phyloP scores from a whole-genome alignment of 371 early-diverging fungal species.

The Mucor irregularis region DNA sequence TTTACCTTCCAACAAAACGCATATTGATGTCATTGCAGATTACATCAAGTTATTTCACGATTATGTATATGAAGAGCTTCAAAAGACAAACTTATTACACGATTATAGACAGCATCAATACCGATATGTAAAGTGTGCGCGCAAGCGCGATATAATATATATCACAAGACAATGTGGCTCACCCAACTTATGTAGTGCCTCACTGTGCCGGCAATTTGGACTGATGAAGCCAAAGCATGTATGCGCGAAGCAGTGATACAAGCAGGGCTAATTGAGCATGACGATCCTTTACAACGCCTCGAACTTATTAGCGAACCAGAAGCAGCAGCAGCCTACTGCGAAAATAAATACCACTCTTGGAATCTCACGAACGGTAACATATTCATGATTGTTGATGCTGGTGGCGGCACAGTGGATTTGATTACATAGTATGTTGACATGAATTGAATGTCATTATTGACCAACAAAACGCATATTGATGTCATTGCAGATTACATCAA shows the following conservation, averaged over 20 bases:
- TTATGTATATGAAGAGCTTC: conserved; percentile 51
- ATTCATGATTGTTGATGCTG: conserved; percentile 58
- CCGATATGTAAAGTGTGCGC: conserved; percentile 49
- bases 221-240: conserved; percentile 45
- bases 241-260: conserved; percentile 50
- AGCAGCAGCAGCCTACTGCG: conserved; percentile 55
- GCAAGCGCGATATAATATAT: no score
- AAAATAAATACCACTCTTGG: conserved; percentile 42
- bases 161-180: neutral
- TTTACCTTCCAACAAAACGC: conserved; percentile 49
- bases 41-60: conserved; percentile 55
- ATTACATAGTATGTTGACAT: conserved; percentile 29
- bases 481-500: conserved; percentile 57
- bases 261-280: conserved; percentile 38
- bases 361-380: conserved; percentile 44
- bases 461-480: conserved; percentile 45
- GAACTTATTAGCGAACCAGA: conserved; percentile 50
- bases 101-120: conserved; percentile 42
- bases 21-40: conserved; percentile 56
- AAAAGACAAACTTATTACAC: conserved; percentile 34
- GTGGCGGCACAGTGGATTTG: conserved; percentile 43
- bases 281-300: conserved; percentile 45
- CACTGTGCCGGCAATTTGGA: conserved; percentile 56
- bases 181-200: conserved; percentile 43
- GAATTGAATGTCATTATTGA: no score